phyloP scores from a whole-genome alignment of 148 eudicot genomes.

The Cornus florida region DNA sequence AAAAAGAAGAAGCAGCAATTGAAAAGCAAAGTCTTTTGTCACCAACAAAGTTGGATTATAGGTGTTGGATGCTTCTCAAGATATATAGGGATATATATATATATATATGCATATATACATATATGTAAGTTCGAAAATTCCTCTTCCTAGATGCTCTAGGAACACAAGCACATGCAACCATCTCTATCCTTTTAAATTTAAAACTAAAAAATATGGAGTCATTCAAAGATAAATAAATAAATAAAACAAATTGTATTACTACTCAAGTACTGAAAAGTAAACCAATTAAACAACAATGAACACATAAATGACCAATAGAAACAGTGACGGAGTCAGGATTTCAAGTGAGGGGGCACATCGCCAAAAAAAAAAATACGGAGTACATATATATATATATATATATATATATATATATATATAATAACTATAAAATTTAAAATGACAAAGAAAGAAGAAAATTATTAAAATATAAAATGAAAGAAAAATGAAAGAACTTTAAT shows the following conservation, averaged over 20 bases:
- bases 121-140: neutral
- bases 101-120: neutral
- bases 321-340: too few relatives aligned
- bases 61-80: slow-evolving; percentile 6
- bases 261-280: too few relatives aligned
- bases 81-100: neutral
- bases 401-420: too few relatives aligned
- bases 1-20: neutral
- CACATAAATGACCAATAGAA: too few relatives aligned
- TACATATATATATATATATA: too few relatives aligned
- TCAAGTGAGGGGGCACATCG: too few relatives aligned
- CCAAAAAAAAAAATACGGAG: too few relatives aligned
- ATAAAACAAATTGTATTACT: neutral
- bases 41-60: slow-evolving; percentile 5
- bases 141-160: slow-evolving; percentile 1
- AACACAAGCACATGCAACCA: neutral
- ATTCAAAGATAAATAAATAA: neutral
- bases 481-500: too few relatives aligned
- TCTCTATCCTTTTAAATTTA: slow-evolving; percentile 6
- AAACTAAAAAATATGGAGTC: neutral
- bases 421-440: too few relatives aligned
- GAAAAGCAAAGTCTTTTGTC: neutral
- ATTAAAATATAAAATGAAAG: too few relatives aligned
- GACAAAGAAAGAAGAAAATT: too few relatives aligned
- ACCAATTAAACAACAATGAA: too few relatives aligned